Base-by-base conservation (phyloP, 2,329 filamentous ascomycete species). In the Colletotrichum spaethianum region DNA sequence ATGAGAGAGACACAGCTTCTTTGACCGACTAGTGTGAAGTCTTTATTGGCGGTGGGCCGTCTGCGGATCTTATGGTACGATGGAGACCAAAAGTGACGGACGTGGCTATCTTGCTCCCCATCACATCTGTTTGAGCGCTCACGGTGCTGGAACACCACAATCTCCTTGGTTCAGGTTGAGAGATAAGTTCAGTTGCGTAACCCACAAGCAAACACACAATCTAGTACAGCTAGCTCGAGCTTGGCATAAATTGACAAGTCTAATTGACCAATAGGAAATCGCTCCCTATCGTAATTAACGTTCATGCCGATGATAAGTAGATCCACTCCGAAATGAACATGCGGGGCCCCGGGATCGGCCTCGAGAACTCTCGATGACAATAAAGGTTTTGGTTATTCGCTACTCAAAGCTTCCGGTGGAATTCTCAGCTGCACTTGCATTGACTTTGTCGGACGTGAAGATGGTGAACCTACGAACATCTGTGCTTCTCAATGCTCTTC, bases 281-380 rank as follows among this genome's bases (percentile, higher is more conserved):
- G 26, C 8, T 33, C 42, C 18, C 26, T 68, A 71, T 68, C 50
- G 50, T 28, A 38, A 67, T 61, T 26, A 52, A 36, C 36, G 14
- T 44, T 31, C 36, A 52, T 36, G n/a, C 38, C 52, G 26, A 31
- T 31, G 69, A 63, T 63, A 57, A 67, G 48, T 20, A 23, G 53
- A 9, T 63, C 69, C 65, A 69, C 65, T 52, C 20, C 36, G 28
- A 72, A 69, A 63, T 69, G 64, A 69, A 28, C 28, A 52, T 59
- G 57, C 69, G 59, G 65, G 59, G 69, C 65, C 69, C 69, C 64
- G 69, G 57, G 20, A 69, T 63, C 69, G 69, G 65, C 69, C 59
- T 40, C 53, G n/a, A 28, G 4, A 26, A 53, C 4, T 14, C 18
- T 33, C 9, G 36, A 60, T 33, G 42, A 69, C 36, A 42, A 12